Base-by-base conservation (phyloP, 176 grass and related monocot genomes). In the Echinochloa phyllopogon region DNA sequence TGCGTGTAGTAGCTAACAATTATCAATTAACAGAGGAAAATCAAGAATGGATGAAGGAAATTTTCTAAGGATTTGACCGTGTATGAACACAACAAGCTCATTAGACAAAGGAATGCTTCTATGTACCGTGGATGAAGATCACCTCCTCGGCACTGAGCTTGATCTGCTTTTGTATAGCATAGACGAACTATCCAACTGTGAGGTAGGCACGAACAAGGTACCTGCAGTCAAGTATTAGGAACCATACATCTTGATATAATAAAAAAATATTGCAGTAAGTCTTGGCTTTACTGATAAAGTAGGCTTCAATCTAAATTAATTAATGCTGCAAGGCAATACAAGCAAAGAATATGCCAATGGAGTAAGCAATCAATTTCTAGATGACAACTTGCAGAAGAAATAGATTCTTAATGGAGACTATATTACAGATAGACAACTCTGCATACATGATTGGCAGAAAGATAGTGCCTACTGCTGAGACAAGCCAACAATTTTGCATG, bases 121-220 rank as follows among this genome's bases (percentile, higher is more conserved):
- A 1, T 5, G 53, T 77, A 98, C 95, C 91, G 69, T 95, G 93
- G 58, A 98, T 93, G 79, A 98, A 98, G 65, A 98, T 98, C 10
- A 92, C 95, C 72, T 98, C 95, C 83, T 98, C 95, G 25, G 95
- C 85, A 38, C 92, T 91, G 40, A 98, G 95, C 87, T 98, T 95
- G 81, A 98, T 98, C 57, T 92, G 88, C 78, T 98, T 98, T 39
- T 92, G 90, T 42, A 98, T 92, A 15, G 95, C 95, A 1, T 98
- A 98, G 12, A 98, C 92, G 83, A 98, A 98, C 36, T 98, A 92
- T 36, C 95, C 95, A 24, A 98, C 92, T 16, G 90, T 98, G 57
- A 98, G 91, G 74, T 98, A 92, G 1, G 95, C 92, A 29, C 92
- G 95, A 74, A 98, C 95, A 7, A 98, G 87, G 86, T 98, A 98